phyloP scores from a whole-genome alignment of 306 rosid genomes.

The Cucumis cinereus region DNA sequence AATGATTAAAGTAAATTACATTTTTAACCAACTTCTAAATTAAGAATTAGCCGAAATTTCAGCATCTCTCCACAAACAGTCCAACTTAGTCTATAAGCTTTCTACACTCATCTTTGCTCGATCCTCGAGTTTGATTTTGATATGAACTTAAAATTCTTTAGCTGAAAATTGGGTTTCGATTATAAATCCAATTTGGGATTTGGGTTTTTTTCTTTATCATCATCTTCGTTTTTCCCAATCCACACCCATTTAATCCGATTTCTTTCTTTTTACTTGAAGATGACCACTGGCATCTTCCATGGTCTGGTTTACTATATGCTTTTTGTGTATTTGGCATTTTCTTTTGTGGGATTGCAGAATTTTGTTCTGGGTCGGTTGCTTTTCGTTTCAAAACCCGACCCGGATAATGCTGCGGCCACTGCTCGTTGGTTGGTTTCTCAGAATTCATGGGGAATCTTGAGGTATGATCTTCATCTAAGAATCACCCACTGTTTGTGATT shows the following conservation, averaged over 20 bases:
- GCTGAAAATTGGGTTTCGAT: neutral
- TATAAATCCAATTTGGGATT: neutral
- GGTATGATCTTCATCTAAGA: slow-evolving; percentile 18
- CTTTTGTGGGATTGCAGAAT: slow-evolving; percentile 10
- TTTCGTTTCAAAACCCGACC: slow-evolving; percentile 45
- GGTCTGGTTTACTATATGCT: neutral
- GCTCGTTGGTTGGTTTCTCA: slow-evolving; percentile 79
- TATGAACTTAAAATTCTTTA: neutral
- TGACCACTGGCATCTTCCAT: slow-evolving; percentile 9
- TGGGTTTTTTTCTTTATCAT: neutral
- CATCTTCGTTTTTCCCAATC: neutral
- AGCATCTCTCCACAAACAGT: neutral
- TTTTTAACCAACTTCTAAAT: too few relatives aligned
- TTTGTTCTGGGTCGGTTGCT: slow-evolving; percentile 27
- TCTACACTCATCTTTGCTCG: neutral
- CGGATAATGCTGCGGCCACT: slow-evolving; percentile 42
- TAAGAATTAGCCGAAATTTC: neutral
- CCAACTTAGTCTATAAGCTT: neutral
- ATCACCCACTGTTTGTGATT: neutral
- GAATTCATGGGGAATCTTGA: slow-evolving; percentile 72
- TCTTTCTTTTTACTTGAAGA: neutral
- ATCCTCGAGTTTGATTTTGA: neutral
- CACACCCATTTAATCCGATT: neutral
- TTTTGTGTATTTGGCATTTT: slow-evolving; percentile 6
- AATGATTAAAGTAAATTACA: too few relatives aligned